Conservation (phyloP, 2,329 filamentous ascomycete genomes). For the Pseudogymnoascus sp. region DNA sequence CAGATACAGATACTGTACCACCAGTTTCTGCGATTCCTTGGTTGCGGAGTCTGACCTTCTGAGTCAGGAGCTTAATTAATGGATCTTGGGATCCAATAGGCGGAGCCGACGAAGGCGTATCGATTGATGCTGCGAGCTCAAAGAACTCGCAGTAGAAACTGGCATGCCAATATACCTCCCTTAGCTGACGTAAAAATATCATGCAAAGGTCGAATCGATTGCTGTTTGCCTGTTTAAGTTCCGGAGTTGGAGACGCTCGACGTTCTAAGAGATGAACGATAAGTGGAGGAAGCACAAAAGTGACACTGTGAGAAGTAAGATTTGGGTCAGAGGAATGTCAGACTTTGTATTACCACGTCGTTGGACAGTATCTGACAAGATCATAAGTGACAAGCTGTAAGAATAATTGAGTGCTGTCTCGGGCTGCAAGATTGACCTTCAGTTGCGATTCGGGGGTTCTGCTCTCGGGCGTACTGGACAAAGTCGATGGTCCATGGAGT, state of each 20-base stretch:
- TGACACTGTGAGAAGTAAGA: conserved; percentile 14
- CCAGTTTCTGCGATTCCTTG: not conserved
- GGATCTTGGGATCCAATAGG: not conserved
- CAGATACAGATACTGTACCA: not conserved
- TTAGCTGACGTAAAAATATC: conserved; percentile 14
- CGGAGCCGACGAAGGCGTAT: not conserved
- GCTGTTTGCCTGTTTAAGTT: not conserved
- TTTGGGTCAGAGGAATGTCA: not conserved
- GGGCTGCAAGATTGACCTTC: conserved; percentile 13
- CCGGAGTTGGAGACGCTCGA: not conserved
- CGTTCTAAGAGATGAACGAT: conserved; percentile 17
- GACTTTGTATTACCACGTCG: conserved; percentile 13
- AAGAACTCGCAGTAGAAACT: conserved; percentile 19
- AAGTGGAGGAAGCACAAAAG: conserved; percentile 14
- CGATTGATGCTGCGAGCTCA: conserved; percentile 12
- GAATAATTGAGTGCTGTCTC: conserved; percentile 15
- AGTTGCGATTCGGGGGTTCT: conserved; percentile 2
- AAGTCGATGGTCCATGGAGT: conserved; percentile 3
- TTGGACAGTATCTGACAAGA: conserved; percentile 16
- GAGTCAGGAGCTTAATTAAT: conserved; percentile 2
- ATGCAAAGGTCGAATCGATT: conserved; percentile 16
- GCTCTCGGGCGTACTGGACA: not conserved
- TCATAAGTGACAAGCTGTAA: conserved; percentile 13
- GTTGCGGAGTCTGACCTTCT: not conserved
- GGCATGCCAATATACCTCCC: conserved; percentile 19